Percentiles rank a stretch among this genome's conserved stretches.
Conservation (phyloP, 2,329 filamentous ascomycete genomes). For the Pseudopyrenochaeta lycopersici region DNA sequence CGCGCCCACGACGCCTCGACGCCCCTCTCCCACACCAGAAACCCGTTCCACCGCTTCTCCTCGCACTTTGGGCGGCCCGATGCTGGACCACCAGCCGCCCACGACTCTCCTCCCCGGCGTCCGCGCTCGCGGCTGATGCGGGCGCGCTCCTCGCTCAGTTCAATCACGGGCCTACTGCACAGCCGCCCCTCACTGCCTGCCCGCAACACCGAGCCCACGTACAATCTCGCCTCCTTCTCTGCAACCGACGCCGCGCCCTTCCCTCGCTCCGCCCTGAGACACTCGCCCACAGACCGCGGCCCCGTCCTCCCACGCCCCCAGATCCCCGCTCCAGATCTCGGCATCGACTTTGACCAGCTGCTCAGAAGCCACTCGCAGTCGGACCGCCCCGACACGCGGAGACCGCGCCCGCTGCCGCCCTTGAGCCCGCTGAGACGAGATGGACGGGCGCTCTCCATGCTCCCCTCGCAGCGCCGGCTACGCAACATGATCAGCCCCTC, state of each 20-base stretch:
- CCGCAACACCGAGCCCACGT: slow-evolving; percentile 21
- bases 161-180: slow-evolving; percentile 42
- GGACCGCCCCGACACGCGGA: slow-evolving; percentile 25
- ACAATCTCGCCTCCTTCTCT: slow-evolving; percentile 21
- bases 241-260: slow-evolving; percentile 24
- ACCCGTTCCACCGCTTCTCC: slow-evolving; percentile 41
- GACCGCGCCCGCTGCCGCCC: slow-evolving; percentile 25
- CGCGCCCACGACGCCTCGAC: slow-evolving; percentile 21
- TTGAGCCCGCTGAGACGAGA: slow-evolving; percentile 38
- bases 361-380: slow-evolving; percentile 21
- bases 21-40: slow-evolving; percentile 33
- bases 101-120: slow-evolving; percentile 24
- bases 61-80: slow-evolving; percentile 39
- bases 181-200: slow-evolving; percentile 35
- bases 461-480: slow-evolving; percentile 47
- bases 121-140: slow-evolving; percentile 44
- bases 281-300: slow-evolving; percentile 36
- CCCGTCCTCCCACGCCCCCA: slow-evolving; percentile 44
- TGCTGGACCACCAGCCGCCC: slow-evolving; percentile 40
- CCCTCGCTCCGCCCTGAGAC: slow-evolving; percentile 29
- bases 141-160: slow-evolving; percentile 49
- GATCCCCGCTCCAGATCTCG: slow-evolving; percentile 44
- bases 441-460: slow-evolving; percentile 46
- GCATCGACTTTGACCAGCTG: slow-evolving; percentile 50
- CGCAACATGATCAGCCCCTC: slow-evolving; percentile 54